These are phyloP conservation scores for Acacia confusa DNA, from an alignment of 306 rosid species.

Conservation along the genomic window DNA sequence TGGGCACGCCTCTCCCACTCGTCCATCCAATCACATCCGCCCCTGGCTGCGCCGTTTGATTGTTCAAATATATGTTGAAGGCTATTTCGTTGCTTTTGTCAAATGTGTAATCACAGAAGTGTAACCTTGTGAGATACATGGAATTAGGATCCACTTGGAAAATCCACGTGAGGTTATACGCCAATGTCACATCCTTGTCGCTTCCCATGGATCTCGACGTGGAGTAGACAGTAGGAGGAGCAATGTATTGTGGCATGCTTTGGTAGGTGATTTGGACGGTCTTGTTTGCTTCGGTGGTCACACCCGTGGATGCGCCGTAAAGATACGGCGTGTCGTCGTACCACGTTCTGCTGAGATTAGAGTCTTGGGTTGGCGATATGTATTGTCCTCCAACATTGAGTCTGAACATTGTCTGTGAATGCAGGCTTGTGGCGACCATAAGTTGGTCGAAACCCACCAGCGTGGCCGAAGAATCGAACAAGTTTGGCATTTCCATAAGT, in stretches of 20 bases:
- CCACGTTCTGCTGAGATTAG: conserved; percentile 51
- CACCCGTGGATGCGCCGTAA: conserved; percentile 41
- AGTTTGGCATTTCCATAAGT: conserved; percentile 39
- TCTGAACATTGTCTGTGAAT: conserved; percentile 53
- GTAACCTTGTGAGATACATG: conserved; percentile 49
- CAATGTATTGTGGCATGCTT: conserved; percentile 34
- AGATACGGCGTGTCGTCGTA: conserved; percentile 55
- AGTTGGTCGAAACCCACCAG: conserved; percentile 38
- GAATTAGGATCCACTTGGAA: conserved; percentile 54
- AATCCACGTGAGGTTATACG: conserved; percentile 50
- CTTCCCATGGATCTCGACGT: conserved; percentile 51
- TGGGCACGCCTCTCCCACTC: conserved; percentile 39
- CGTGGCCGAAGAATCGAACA: conserved; percentile 39
- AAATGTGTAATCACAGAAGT: conserved; percentile 46
- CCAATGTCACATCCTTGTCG: conserved; percentile 22
- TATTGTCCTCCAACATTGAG: conserved; percentile 58
- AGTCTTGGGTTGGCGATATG: conserved; percentile 46
- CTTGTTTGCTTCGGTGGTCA: conserved; percentile 29
- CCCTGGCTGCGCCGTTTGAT: conserved; percentile 41
- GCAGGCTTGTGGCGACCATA: conserved; percentile 29
- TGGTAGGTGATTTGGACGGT: conserved; percentile 33
- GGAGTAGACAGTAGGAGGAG: conserved; percentile 47
- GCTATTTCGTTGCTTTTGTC: conserved; percentile 35
- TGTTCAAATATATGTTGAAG: conserved; percentile 47
- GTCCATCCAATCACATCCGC: conserved; percentile 51